These are phyloP conservation scores for Ephemerocybe angulata DNA, from an alignment of 768 basidiomycete genomes.

Conservation along the genomic window DNA sequence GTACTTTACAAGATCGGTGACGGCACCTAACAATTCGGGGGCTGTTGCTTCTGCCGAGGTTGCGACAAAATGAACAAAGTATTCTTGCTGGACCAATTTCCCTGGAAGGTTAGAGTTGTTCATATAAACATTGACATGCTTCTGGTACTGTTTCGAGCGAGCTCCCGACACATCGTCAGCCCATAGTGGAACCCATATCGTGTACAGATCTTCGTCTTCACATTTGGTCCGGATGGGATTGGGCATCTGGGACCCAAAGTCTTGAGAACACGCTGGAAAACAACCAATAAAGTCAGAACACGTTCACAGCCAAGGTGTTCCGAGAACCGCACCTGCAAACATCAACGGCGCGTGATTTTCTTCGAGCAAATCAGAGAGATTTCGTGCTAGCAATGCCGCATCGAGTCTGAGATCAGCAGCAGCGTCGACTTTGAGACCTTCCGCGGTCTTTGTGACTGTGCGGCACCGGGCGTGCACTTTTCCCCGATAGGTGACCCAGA, in stretches of 20 bases:
- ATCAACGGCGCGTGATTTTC: background rate
- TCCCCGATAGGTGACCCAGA: slow-evolving; percentile 17
- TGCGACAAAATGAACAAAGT: slow-evolving; percentile 27
- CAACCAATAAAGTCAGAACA: background rate
- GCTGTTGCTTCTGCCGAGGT: slow-evolving; percentile 30
- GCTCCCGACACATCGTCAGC: slow-evolving; percentile 32
- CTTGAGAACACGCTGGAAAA: background rate
- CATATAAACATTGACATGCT: slow-evolving; percentile 31
- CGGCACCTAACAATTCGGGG: slow-evolving; percentile 26
- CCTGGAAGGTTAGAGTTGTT: slow-evolving; percentile 28
- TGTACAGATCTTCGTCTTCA: slow-evolving; percentile 11
- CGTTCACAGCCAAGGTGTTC: background rate
- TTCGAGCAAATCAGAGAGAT: background rate
- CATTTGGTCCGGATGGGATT: slow-evolving; percentile 2
- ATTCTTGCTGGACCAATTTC: slow-evolving; percentile 25
- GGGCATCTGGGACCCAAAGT: background rate
- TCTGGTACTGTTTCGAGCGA: slow-evolving; percentile 31
- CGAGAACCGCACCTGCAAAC: background rate
- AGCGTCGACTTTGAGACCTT: background rate
- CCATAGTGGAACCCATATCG: slow-evolving; percentile 16
- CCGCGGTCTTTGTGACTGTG: background rate
- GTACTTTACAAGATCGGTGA: slow-evolving; percentile 7
- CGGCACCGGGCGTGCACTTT: slow-evolving; percentile 4
- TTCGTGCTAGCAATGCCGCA: background rate
- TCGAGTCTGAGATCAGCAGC: background rate